Percentiles rank a stretch among this genome's conserved stretches.
Conservation (phyloP, 768 basidiomycete genomes). For the Leccinum broughii region DNA sequence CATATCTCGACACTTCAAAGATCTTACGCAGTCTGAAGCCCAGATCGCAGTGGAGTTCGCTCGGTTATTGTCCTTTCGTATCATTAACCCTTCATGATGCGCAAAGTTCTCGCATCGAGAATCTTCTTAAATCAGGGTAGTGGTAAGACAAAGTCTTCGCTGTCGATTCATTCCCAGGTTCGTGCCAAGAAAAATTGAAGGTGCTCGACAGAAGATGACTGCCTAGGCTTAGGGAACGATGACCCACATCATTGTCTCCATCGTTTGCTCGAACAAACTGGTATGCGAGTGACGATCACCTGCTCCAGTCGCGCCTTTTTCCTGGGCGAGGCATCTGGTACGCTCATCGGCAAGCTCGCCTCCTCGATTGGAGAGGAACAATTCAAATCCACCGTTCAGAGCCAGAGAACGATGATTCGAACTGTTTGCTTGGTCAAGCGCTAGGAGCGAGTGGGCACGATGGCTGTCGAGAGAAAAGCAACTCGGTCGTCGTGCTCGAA, state of each 20-base stretch:
- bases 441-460: background rate
- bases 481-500: background rate
- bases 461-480: background rate
- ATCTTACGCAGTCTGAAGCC: conserved; percentile 35
- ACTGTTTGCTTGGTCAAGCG: background rate
- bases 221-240: conserved; percentile 60
- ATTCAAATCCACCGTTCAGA: background rate
- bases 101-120: conserved; percentile 62
- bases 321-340: conserved; percentile 13
- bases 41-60: conserved; percentile 56
- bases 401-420: background rate
- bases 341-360: conserved; percentile 30
- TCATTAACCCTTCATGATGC: conserved; percentile 80
- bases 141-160: conserved; percentile 74
- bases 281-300: conserved; percentile 80
- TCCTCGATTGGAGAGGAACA: background rate
- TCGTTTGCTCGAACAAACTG: conserved; percentile 55
- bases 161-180: conserved; percentile 84
- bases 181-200: conserved; percentile 7
- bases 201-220: conserved; percentile 16
- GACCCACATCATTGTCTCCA: conserved; percentile 68
- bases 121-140: conserved; percentile 43
- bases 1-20: background rate
- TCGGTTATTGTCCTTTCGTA: conserved; percentile 49
- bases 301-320: conserved; percentile 46